Evolutionary conservation across 2,329 filamentous ascomycete genomes (phyloP), one percentile per base, ranked within the genome.

Genomic region (Fusarium acutatum): DNA sequence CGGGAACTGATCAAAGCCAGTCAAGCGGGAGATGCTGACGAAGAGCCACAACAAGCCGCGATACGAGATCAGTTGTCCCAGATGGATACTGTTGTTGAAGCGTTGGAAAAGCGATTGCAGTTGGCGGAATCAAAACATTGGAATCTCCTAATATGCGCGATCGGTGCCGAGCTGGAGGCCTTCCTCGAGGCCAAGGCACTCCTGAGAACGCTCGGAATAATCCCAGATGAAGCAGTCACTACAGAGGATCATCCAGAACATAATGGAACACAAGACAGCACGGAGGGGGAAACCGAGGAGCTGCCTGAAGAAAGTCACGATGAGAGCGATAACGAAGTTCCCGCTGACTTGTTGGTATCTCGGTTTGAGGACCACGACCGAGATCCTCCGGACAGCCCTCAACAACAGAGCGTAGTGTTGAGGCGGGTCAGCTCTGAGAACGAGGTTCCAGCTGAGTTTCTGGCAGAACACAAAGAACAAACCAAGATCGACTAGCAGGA

Each of bases 71-170:
- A 90, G 63, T 81, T 92, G 24, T 78, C 75, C 9, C 85, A 87
- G 68, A 91, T 95, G 86, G 84, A 87, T 34, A 78, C 78, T 7
- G 87, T 91, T 9, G 86, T 92, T 18, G 74, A 77, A 2, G 86
- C 87, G 6, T 81, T 96, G 8, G 86, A 90, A 60, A 81, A 84
- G 22, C 86, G 87, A 26, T 77, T 91, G 32, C 82, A 85, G 4
- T 78, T 86, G 6, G 91, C 91, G 0, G 89, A 93, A 68, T 82
- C 85, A 3, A 88, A 88, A 64, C 86, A 87, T 22, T 96, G 93
- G 93, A 95, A 92, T 64, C 82, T 95, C 22, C 84, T 96, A 24
- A 90, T 95, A 9, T 93, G 90, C 58, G 93, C 92, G 17, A 90
- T 96, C 38, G 92, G 93, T 1, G 93, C 93, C 1, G 93, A 94